These are phyloP conservation scores for Herpetospermum pedunculosum DNA, from an alignment of 306 rosid genomes.

Conservation along the genomic window DNA sequence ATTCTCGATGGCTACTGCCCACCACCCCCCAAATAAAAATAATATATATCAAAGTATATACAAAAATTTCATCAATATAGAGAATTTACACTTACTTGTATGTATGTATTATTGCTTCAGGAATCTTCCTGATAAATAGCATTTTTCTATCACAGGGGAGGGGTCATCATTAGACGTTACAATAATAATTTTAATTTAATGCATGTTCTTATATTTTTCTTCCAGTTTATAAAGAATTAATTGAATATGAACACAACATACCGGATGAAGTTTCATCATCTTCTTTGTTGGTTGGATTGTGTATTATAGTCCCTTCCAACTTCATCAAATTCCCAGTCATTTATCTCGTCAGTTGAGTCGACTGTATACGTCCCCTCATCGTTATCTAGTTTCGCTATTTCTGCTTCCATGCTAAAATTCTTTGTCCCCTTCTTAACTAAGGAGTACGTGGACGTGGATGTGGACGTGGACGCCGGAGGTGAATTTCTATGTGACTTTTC, in stretches of 20 bases:
- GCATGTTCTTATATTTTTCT: not conserved
- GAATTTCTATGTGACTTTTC: conserved; percentile 9
- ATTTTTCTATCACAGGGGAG: not conserved
- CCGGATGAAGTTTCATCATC: conserved; percentile 14
- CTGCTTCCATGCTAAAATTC: not conserved
- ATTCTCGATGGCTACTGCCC: conserved; percentile 3
- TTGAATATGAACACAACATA: not conserved
- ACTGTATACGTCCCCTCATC: conserved; percentile 29
- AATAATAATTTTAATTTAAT: not conserved
- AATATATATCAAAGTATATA: not conserved
- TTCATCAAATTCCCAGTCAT: conserved; percentile 69
- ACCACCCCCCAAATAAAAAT: not conserved
- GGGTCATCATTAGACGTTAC: not conserved
- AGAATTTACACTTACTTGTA: conserved; percentile 9
- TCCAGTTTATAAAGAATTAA: not conserved
- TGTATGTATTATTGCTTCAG: not conserved
- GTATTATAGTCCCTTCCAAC: conserved; percentile 22
- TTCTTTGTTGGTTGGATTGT: conserved; percentile 19
- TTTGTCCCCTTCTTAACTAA: no score
- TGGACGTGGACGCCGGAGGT: conserved; percentile 17
- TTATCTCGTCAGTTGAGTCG: conserved; percentile 45
- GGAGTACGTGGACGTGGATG: no score
- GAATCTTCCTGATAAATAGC: not conserved
- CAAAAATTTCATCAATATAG: not conserved
- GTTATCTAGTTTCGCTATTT: conserved; percentile 12